These are phyloP conservation scores for Aureobasidium leucospermi DNA, from an alignment of 2,329 filamentous ascomycete genomes.

Conservation along the genomic window DNA sequence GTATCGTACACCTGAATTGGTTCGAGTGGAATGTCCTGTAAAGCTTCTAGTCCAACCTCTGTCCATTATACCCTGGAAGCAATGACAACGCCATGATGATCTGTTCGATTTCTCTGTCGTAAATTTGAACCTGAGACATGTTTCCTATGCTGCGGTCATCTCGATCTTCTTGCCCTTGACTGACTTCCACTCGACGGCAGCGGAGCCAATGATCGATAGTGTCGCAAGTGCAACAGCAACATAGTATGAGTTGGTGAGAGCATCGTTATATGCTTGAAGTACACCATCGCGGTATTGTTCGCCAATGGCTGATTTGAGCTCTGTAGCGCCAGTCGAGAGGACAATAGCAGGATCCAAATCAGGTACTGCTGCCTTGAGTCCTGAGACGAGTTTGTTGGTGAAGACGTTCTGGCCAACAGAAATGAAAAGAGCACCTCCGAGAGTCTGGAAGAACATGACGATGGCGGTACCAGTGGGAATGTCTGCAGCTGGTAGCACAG, in stretches of 20 bases:
- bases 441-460: slow-evolving; percentile 43
- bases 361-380: slow-evolving; percentile 31
- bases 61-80: no score
- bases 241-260: slow-evolving; percentile 53
- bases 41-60: no score
- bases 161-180: slow-evolving; percentile 49
- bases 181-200: slow-evolving; percentile 56
- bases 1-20: no score
- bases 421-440: slow-evolving; percentile 44
- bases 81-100: not conserved
- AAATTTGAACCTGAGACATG: not conserved
- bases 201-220: slow-evolving; percentile 48
- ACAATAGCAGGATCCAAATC: slow-evolving; percentile 38
- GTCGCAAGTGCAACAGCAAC: slow-evolving; percentile 50
- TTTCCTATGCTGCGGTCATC: slow-evolving; percentile 22
- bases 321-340: slow-evolving; percentile 47
- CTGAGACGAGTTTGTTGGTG: slow-evolving; percentile 41
- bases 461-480: slow-evolving; percentile 42
- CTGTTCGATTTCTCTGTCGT: not conserved
- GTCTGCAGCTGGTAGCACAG: slow-evolving; percentile 36
- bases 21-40: no score
- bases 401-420: slow-evolving; percentile 45
- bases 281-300: slow-evolving; percentile 46
- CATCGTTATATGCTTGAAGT: slow-evolving; percentile 55
- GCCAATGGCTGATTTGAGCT: slow-evolving; percentile 49